Percentiles rank a stretch among this genome's conserved stretches.
Evolutionary conservation across 306 rosid species (phyloP).

Genomic region (Sechiopsis laciniata): DNA sequence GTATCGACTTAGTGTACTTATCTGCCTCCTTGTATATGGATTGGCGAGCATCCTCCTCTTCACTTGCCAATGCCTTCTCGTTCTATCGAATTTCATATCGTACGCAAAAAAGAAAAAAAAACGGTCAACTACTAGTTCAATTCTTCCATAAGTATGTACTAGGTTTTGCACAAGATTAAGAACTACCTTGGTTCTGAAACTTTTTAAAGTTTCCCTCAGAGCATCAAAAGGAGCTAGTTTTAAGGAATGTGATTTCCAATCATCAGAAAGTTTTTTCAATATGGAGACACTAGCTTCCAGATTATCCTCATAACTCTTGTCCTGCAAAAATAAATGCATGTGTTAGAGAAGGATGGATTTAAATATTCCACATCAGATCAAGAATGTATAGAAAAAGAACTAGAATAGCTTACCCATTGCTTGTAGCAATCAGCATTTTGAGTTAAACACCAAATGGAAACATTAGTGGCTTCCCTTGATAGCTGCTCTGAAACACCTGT

Average conservation of each 20-base stretch:
- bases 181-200: conserved; percentile 59
- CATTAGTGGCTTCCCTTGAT: conserved; percentile 60
- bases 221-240: conserved; percentile 58
- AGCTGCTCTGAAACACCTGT: conserved; percentile 54
- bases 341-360: conserved; percentile 21
- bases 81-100: conserved; percentile 37
- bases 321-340: conserved; percentile 40
- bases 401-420: conserved; percentile 71
- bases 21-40: conserved; percentile 62
- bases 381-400: neutral
- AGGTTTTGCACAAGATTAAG: neutral
- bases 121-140: neutral
- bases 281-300: conserved; percentile 54
- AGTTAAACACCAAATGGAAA: conserved; percentile 72
- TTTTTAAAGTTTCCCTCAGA: conserved; percentile 56
- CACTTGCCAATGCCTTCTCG: conserved; percentile 55
- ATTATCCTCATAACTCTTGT: conserved; percentile 51
- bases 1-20: conserved; percentile 52
- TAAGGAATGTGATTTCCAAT: conserved; percentile 60
- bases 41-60: conserved; percentile 35
- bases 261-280: conserved; percentile 64
- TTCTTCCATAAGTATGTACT: neutral
- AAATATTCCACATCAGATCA: neutral
- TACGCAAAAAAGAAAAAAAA: neutral
- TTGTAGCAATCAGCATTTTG: conserved; percentile 61